These are phyloP conservation scores for Artomyces pyxidatus DNA, from an alignment of 768 basidiomycete genomes.

Conservation along the genomic window DNA sequence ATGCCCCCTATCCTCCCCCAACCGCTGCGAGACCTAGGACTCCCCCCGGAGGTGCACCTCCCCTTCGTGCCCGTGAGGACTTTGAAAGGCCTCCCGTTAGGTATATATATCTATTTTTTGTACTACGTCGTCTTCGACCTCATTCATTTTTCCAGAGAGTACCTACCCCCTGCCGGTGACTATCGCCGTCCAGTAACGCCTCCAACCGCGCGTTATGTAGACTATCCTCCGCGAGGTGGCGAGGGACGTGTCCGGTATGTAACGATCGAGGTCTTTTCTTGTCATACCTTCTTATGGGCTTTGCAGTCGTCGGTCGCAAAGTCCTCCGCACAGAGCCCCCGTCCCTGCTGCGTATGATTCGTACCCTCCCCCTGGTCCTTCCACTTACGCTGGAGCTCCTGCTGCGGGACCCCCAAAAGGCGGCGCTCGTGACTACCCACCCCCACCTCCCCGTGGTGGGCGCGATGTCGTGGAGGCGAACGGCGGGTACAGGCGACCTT, in stretches of 20 bases:
- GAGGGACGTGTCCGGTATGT: conserved; percentile 12
- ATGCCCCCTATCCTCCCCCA: conserved; percentile 34
- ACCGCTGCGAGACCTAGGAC: conserved; percentile 28
- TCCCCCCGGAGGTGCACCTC: conserved; percentile 11
- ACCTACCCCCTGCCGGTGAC: conserved; percentile 15
- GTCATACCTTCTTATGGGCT: background rate
- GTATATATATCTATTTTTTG: background rate
- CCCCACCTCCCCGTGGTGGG: conserved; percentile 13
- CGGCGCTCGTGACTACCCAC: conserved; percentile 17
- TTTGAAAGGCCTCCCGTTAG: conserved; percentile 17
- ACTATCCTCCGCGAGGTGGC: conserved; percentile 19
- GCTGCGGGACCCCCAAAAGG: conserved; percentile 11
- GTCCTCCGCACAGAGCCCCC: conserved; percentile 14
- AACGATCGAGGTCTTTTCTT: conserved; percentile 13
- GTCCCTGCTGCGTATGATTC: conserved; percentile 16
- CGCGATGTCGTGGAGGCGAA: conserved; percentile 3
- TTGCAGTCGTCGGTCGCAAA: conserved; percentile 18
- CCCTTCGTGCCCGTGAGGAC: conserved; percentile 23
- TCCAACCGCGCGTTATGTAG: conserved; percentile 17
- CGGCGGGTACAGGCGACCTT: background rate
- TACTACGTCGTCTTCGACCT: background rate
- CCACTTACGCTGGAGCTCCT: conserved; percentile 14
- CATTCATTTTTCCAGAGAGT: conserved; percentile 11
- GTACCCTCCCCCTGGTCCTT: conserved; percentile 9
- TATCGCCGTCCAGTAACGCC: conserved; percentile 19